Evolutionary conservation across 2,329 filamentous ascomycete genomes (phyloP).

Genomic region (Epichloe sylvatica): DNA sequence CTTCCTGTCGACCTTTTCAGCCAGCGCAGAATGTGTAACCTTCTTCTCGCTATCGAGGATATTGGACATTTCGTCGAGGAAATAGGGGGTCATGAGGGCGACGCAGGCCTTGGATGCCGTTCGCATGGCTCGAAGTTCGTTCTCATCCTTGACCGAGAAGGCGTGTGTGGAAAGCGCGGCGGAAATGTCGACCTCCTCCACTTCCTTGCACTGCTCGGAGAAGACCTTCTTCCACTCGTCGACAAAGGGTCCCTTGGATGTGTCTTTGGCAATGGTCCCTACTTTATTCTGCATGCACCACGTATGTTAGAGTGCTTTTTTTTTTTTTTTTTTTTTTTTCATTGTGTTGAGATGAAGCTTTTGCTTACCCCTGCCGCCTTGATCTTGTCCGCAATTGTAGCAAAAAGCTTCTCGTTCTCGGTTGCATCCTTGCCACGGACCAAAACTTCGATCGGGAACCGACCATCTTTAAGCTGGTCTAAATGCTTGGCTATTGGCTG

Average conservation of each 20-base stretch:
- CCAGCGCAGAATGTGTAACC: slow-evolving; percentile 74
- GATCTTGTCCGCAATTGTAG: slow-evolving; percentile 71
- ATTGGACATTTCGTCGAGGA: slow-evolving; percentile 95
- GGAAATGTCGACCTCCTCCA: slow-evolving; percentile 79
- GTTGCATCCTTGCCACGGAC: slow-evolving; percentile 84
- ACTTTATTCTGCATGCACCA: slow-evolving; percentile 58
- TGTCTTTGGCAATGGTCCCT: slow-evolving; percentile 73
- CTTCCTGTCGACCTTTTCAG: slow-evolving; percentile 80
- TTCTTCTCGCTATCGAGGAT: slow-evolving; percentile 95
- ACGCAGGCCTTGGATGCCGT: slow-evolving; percentile 90
- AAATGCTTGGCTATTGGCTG: slow-evolving; percentile 64
- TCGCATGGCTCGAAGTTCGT: slow-evolving; percentile 83
- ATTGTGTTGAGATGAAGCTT: neutral
- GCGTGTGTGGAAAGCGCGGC: slow-evolving; percentile 68
- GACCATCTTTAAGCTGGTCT: slow-evolving; percentile 80
- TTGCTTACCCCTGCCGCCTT: slow-evolving; percentile 68
- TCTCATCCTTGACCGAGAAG: slow-evolving; percentile 88
- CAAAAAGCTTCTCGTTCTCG: slow-evolving; percentile 81
- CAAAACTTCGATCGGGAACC: slow-evolving; percentile 82
- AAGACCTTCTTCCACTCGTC: slow-evolving; percentile 91
- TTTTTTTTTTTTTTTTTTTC: too few species aligned
- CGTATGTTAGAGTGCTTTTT: neutral
- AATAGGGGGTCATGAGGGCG: slow-evolving; percentile 93
- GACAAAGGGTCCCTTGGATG: slow-evolving; percentile 72
- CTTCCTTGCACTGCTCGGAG: slow-evolving; percentile 63